Base-by-base conservation (phyloP, 306 rosid species). In the Trifolium subterraneum region DNA sequence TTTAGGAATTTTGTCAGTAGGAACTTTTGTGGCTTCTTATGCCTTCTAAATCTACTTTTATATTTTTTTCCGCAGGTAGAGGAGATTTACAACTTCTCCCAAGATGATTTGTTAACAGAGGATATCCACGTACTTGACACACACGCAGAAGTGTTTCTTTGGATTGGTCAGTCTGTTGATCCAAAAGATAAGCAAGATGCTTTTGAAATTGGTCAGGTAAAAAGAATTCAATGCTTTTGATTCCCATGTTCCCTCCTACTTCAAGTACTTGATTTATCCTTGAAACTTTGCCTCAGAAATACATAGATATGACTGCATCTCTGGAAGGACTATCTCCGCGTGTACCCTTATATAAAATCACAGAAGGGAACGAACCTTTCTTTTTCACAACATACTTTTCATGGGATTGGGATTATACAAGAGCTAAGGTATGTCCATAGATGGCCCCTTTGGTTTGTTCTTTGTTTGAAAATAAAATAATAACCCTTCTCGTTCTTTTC, bases 301-400 rank as follows among this genome's bases (percentile, higher is more conserved):
- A 91, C 87, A 71, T 94, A 68, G 93, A 87, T 73, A 20, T 90
- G 86, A 96, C 96, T 48, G 88, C 87, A 75, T 83, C 93, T 72
- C 63, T 91, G 42, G 98, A 94, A 69, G 98, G 95, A 56, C 80
- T 90, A 78, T 80, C 97, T 82, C 89, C 90, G 77, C 78, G 54
- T 18, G 97, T 90, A 31, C 96, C 98, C 41, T 73, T 94, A 48
- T 94, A 88, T 83, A 91, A 90, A 88, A 87, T 91, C 65, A 88
- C 97, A 6, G 98, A 94, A 90, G 98, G 97, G 80, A 90, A 91
- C 27, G 98, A 94, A 81, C 97, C 98, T 48, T 87, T 96, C 89
- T 94, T 94, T 88, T 94, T 94, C 85, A 94, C 98, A 29, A 81
- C 95, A 56, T 90, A 90, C 95, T 94, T 94, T 70, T 85, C 91